phyloP scores from a whole-genome alignment of 2,329 filamentous ascomycete species.

The Clarireedia sp. region DNA sequence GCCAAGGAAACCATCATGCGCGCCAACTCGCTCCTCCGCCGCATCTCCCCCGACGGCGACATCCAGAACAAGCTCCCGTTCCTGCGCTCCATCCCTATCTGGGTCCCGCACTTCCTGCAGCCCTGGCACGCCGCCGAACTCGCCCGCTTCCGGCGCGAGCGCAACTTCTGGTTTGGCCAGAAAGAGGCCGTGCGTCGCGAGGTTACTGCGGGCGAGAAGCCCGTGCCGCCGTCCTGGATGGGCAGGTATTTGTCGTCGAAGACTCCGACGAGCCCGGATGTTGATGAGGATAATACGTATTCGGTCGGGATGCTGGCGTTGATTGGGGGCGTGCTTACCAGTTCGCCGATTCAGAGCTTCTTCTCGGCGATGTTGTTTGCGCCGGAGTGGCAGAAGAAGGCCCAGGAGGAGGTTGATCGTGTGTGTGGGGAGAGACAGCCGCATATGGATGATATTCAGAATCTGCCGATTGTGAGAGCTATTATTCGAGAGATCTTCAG shows the following conservation, averaged over 20 bases:
- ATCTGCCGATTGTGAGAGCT: slow-evolving; percentile 37
- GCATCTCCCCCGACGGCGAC: slow-evolving; percentile 5
- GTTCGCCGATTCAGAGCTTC: slow-evolving; percentile 26
- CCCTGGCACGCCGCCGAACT: slow-evolving; percentile 11
- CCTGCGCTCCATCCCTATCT: slow-evolving; percentile 8
- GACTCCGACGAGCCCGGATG: neutral
- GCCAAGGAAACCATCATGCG: slow-evolving; percentile 10
- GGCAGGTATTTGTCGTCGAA: neutral
- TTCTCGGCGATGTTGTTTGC: slow-evolving; percentile 20
- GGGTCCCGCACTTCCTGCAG: slow-evolving; percentile 12
- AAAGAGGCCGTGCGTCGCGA: slow-evolving; percentile 1
- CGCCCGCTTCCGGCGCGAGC: slow-evolving; percentile 4
- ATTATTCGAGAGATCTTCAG: slow-evolving; percentile 37
- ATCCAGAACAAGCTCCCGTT: slow-evolving; percentile 15
- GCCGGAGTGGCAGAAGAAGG: slow-evolving; percentile 17
- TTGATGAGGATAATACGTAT: slow-evolving; percentile 6
- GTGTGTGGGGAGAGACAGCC: slow-evolving; percentile 43
- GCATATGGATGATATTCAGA: slow-evolving; percentile 36
- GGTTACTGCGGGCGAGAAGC: neutral
- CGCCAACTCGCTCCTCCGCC: slow-evolving; percentile 9
- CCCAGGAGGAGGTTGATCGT: slow-evolving; percentile 38
- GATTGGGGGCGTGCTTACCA: slow-evolving; percentile 18
- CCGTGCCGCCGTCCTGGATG: neutral
- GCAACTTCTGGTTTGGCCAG: slow-evolving; percentile 14
- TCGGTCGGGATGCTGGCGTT: slow-evolving; percentile 4